A percentile compares a stretch with the other conserved stretches of the same genome.
Conservation (phyloP, 305 asterid genomes). For the Fraxinus ornus region DNA sequence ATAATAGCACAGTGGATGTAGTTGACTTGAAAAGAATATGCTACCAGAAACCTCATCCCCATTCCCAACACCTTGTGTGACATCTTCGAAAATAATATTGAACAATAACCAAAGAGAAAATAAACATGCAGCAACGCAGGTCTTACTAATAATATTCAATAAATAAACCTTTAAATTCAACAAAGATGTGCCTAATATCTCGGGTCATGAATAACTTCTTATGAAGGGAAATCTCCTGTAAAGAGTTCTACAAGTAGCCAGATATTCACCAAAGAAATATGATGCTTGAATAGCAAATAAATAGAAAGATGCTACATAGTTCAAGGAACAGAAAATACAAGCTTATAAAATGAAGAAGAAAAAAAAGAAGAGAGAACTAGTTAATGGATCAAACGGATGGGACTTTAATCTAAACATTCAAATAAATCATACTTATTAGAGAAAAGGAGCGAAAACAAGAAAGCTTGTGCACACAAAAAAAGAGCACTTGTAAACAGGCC, state of each 20-base stretch:
- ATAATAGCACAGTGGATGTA: slow-evolving; percentile 7
- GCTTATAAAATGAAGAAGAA: not conserved
- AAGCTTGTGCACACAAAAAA: not conserved
- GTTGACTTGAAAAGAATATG: slow-evolving; percentile 4
- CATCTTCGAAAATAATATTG: not conserved
- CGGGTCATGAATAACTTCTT: not conserved
- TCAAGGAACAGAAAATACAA: not conserved
- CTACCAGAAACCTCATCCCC: not conserved
- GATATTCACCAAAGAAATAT: not conserved
- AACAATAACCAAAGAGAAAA: not conserved
- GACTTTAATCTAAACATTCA: not conserved
- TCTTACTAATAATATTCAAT: not conserved
- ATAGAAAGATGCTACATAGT: not conserved
- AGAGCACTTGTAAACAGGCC: not conserved
- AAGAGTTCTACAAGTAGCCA: not conserved
- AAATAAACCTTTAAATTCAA: not conserved
- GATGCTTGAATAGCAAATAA: not conserved
- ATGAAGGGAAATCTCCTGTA: not conserved
- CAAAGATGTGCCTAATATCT: not conserved
- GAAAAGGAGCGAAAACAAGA: not conserved
- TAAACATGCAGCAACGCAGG: not conserved
- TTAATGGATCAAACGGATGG: not conserved
- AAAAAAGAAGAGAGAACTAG: not conserved
- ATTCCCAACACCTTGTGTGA: not conserved
- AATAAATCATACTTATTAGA: not conserved